phyloP scores from a whole-genome alignment of 2,329 filamentous ascomycete genomes.

The Davidsoniella eucalypti region DNA sequence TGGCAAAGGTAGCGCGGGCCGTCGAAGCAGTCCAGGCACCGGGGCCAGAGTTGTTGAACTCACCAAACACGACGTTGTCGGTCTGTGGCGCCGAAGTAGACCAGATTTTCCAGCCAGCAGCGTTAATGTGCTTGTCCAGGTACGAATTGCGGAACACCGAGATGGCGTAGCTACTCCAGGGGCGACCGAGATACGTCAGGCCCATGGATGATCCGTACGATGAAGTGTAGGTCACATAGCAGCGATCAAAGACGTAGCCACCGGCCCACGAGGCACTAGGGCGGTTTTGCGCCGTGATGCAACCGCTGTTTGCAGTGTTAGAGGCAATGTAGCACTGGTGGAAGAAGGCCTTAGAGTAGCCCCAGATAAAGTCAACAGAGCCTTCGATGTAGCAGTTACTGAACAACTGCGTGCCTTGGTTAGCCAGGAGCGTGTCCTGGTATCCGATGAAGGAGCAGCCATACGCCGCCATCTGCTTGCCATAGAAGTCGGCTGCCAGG shows the following conservation, averaged over 20 bases:
- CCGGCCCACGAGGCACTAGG: constrained; percentile 18
- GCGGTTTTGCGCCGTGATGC: constrained; percentile 21
- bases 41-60: constrained; percentile 42
- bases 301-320: constrained; percentile 19
- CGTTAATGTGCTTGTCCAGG: constrained; percentile 39
- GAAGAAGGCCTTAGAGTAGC: constrained; percentile 22
- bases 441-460: constrained; percentile 29
- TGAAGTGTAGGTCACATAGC: constrained; percentile 11
- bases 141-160: constrained; percentile 32
- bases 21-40: constrained; percentile 30
- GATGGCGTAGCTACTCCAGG: constrained; percentile 29
- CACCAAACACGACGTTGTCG: constrained; percentile 36
- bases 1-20: constrained; percentile 29
- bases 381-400: constrained; percentile 27
- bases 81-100: constrained; percentile 30
- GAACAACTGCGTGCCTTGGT: constrained; percentile 31
- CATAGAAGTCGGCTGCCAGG: constrained; percentile 21
- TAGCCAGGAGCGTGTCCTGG: constrained; percentile 33
- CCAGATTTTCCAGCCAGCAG: constrained; percentile 43
- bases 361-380: constrained; percentile 26
- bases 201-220: constrained; percentile 15
- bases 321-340: constrained; percentile 23
- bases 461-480: constrained; percentile 18
- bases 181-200: constrained; percentile 31
- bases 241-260: constrained; percentile 21